A percentile compares a stretch with the other conserved stretches of the same genome.
phyloP scores from a whole-genome alignment of 805 yeast genomes.

The Candida nanaspora region DNA sequence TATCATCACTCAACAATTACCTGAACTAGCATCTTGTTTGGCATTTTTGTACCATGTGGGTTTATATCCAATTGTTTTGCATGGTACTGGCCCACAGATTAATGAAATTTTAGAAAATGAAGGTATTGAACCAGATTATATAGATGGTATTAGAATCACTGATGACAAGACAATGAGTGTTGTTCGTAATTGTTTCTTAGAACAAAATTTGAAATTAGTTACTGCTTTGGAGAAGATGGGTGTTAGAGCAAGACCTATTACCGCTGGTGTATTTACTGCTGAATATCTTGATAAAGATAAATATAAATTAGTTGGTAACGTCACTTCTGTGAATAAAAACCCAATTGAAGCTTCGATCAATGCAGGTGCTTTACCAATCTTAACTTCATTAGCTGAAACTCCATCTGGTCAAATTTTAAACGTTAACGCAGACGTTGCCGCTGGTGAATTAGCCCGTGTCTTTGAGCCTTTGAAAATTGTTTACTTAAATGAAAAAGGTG shows the following conservation, averaged over 20 bases:
- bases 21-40: slow-evolving; percentile 89
- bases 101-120: slow-evolving; percentile 87
- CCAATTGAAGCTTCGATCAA: slow-evolving; percentile 90
- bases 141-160: slow-evolving; percentile 95
- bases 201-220: slow-evolving; percentile 90
- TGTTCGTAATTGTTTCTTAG: slow-evolving; percentile 90
- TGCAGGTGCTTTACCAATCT: slow-evolving; percentile 94
- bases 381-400: slow-evolving; percentile 95
- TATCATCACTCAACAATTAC: slow-evolving; percentile 88
- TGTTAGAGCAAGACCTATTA: slow-evolving; percentile 96
- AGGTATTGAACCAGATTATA: slow-evolving; percentile 93
- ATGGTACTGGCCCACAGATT: slow-evolving; percentile 99
- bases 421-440: slow-evolving; percentile 98
- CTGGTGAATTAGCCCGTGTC: slow-evolving; percentile 94
- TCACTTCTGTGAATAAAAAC: slow-evolving; percentile 77
- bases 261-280: slow-evolving; percentile 95
- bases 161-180: slow-evolving; percentile 93
- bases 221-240: slow-evolving; percentile 96
- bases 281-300: slow-evolving; percentile 84
- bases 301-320: slow-evolving; percentile 88
- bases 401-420: slow-evolving; percentile 93
- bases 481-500: slow-evolving; percentile 95
- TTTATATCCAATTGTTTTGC: slow-evolving; percentile 90
- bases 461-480: slow-evolving; percentile 97
- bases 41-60: slow-evolving; percentile 98